Conservation (phyloP, 148 eudicot genomes). For the Vaccinium myrtillus region DNA sequence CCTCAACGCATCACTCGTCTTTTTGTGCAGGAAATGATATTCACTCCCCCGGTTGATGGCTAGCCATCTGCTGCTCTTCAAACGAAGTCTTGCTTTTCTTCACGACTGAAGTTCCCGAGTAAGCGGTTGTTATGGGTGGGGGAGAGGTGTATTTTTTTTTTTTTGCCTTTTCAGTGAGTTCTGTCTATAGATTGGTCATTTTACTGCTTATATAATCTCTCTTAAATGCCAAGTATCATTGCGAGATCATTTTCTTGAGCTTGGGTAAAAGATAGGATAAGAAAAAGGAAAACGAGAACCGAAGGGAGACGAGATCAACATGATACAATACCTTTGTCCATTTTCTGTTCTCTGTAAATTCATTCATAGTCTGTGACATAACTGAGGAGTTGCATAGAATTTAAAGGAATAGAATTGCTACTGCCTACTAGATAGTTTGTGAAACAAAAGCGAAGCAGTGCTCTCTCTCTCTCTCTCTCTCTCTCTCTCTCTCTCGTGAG, state of each 20-base stretch:
- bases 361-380: neutral
- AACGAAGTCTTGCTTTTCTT: neutral
- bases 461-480: neutral
- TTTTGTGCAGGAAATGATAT: constrained; percentile 41
- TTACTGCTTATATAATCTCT: neutral
- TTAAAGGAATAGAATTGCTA: neutral
- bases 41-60: constrained; percentile 25
- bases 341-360: constrained; percentile 11
- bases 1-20: neutral
- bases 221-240: constrained; percentile 1
- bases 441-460: neutral
- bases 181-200: neutral
- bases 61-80: constrained; percentile 18
- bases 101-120: neutral
- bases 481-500: no score
- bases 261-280: neutral
- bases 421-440: neutral
- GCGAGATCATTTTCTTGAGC: constrained; percentile 14
- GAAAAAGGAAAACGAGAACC: constrained; percentile 3
- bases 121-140: neutral
- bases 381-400: constrained; percentile 3
- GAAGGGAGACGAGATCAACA: constrained; percentile 6
- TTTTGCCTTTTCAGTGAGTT: neutral
- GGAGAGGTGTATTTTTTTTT: neutral
- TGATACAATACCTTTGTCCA: neutral